Evolutionary conservation across 164 flowering plant species (phyloP), one percentile per base, ranked within the genome.

Genomic region (Brasenia schreberi): DNA sequence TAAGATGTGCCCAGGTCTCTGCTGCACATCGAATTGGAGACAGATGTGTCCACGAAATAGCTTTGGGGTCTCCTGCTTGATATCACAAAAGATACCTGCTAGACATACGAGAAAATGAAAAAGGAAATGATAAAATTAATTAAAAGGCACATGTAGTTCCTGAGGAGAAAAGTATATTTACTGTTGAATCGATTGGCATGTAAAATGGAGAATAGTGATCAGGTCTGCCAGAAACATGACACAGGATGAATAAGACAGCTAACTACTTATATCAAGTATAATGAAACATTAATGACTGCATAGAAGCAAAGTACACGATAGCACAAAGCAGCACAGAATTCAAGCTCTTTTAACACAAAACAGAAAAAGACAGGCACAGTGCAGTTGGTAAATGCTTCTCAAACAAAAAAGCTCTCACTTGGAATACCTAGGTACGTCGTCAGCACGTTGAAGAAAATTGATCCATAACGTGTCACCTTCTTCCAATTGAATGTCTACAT

Each of bases 1-100:
- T 77, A 49, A 62, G 4, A 62, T 81, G 85, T 45, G 87, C 89
- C 99, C 97, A 95, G 27, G 73, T 69, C 70, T 95, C 97, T 66
- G 82, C 75, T 62, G 94, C 83, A 73, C 77, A 63, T 65, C 96
- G 83, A 61, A 88, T 83, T 6, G 96, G 90, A 64, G 91, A 80
- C 69, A 86, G 77, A 16, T 90, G 97, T 49, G 91, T 89, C 96
- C 96, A 93, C 33, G 96, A 90, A 66, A 93, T 84, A 23, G 98
- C 98, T 77, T 93, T 93, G 60, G 97, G 98, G 17, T 90, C 97
- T 66, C 98, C 98, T 92, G 74, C 42, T 64, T 6, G 19, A 58
- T 71, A 27, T 33, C 18, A 63, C 65, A 53, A 43, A 12, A 7
- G 12, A 7, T 7, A 45, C 53, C 53, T 45, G 12, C 5, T 45